Conservation (phyloP, 495 filamentous ascomycete species). For the Xylaria palmicola region DNA sequence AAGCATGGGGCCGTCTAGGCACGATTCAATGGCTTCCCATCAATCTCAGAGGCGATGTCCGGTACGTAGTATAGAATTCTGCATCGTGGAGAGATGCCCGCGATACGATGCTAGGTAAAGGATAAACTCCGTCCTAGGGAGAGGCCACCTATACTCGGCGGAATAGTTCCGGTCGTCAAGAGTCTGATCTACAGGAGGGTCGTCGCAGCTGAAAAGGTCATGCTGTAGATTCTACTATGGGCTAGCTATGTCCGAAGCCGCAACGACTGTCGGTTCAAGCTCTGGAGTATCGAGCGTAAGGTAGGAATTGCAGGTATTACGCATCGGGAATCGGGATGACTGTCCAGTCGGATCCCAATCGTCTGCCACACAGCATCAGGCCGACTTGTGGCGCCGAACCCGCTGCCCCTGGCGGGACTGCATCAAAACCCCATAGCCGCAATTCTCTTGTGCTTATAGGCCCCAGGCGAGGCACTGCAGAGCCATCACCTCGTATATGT, state of each 20-base stretch:
- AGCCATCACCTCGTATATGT: constrained; percentile 19
- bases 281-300: not conserved
- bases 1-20: not conserved
- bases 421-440: not conserved
- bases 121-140: not conserved
- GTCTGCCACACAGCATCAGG: constrained; percentile 10
- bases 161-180: constrained; percentile 7
- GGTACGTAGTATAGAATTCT: too few species aligned
- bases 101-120: not conserved
- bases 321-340: constrained; percentile 14
- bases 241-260: not conserved
- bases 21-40: not conserved
- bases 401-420: constrained; percentile 12
- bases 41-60: too few species aligned
- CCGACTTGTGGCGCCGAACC: constrained; percentile 15
- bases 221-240: not conserved
- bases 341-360: constrained; percentile 18
- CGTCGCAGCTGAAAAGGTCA: not conserved
- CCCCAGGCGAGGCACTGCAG: constrained; percentile 11
- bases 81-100: not conserved
- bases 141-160: not conserved
- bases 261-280: constrained; percentile 4
- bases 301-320: not conserved
- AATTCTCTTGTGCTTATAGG: constrained; percentile 2
- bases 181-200: not conserved